Percentiles rank a stretch among this genome's conserved stretches.
These are phyloP conservation scores for Gomphus bonarii DNA, from an alignment of 1,284 basidiomycete genomes.

Conservation along the genomic window DNA sequence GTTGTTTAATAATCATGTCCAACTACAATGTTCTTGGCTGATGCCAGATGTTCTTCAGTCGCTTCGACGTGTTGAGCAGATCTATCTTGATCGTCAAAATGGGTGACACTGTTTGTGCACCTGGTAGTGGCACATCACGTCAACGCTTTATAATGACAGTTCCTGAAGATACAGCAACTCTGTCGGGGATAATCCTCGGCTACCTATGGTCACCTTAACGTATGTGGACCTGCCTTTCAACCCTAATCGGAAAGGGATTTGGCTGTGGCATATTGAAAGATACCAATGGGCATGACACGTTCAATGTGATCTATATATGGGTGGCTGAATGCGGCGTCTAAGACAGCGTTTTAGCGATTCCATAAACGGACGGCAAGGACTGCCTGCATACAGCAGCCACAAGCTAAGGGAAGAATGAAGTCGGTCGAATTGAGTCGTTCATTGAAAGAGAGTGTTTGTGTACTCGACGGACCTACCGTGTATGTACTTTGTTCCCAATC, in stretches of 20 bases:
- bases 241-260: not conserved
- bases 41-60: not conserved
- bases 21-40: no score
- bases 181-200: not conserved
- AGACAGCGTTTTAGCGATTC: not conserved
- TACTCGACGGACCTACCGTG: no score
- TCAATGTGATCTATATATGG: not conserved
- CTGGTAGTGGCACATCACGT: not conserved
- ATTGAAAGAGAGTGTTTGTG: no score
- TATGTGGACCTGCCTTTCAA: not conserved
- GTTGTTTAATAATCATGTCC: no score
- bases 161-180: not conserved
- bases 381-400: no score
- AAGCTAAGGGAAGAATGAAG: not conserved
- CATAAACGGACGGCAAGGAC: not conserved
- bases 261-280: not conserved
- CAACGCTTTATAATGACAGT: not conserved
- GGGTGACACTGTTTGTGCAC: not conserved
- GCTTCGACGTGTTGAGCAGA: not conserved
- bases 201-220: not conserved
- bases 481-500: no score
- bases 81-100: not conserved
- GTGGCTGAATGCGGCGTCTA: not conserved
- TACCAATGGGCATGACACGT: not conserved
- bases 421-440: no score